Percentiles rank a stretch among this genome's conserved stretches.
These are phyloP conservation scores for Pilatotrama ljubarskyi DNA, from an alignment of 768 basidiomycete genomes.

Conservation along the genomic window DNA sequence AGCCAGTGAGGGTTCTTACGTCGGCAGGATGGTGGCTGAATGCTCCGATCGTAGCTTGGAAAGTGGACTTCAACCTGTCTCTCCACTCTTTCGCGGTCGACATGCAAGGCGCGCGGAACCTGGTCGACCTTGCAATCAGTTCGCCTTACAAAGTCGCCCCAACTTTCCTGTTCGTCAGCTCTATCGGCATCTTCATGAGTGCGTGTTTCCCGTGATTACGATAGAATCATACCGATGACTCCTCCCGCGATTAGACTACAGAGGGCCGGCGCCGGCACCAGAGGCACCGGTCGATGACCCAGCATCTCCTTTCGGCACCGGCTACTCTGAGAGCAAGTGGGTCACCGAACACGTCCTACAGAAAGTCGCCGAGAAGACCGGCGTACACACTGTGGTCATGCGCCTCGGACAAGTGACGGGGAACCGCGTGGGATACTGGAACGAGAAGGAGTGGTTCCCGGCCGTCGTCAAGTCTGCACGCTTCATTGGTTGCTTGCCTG, in stretches of 20 bases:
- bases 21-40: background rate
- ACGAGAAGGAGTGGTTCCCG: slow-evolving; percentile 36
- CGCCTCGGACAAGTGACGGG: slow-evolving; percentile 38
- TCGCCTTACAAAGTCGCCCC: slow-evolving; percentile 13
- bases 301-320: slow-evolving; percentile 20
- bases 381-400: slow-evolving; percentile 30
- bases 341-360: slow-evolving; percentile 34
- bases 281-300: slow-evolving; percentile 11
- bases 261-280: background rate
- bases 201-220: background rate
- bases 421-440: slow-evolving; percentile 35
- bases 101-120: slow-evolving; percentile 27
- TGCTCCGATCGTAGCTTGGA: slow-evolving; percentile 33
- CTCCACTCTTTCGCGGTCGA: slow-evolving; percentile 40
- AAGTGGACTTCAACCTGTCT: slow-evolving; percentile 43
- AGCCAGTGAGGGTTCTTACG: too few species aligned
- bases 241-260: slow-evolving; percentile 3
- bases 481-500: slow-evolving; percentile 29
- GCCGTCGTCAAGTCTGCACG: slow-evolving; percentile 28
- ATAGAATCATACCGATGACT: background rate
- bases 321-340: slow-evolving; percentile 36
- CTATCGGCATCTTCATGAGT: slow-evolving; percentile 17
- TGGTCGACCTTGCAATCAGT: slow-evolving; percentile 18
- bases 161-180: slow-evolving; percentile 9
- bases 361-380: slow-evolving; percentile 22